Evolutionary conservation across 1,284 basidiomycete genomes (phyloP), one percentile per base, ranked within the genome.

Genomic region (Lignosus rhinocerotis): DNA sequence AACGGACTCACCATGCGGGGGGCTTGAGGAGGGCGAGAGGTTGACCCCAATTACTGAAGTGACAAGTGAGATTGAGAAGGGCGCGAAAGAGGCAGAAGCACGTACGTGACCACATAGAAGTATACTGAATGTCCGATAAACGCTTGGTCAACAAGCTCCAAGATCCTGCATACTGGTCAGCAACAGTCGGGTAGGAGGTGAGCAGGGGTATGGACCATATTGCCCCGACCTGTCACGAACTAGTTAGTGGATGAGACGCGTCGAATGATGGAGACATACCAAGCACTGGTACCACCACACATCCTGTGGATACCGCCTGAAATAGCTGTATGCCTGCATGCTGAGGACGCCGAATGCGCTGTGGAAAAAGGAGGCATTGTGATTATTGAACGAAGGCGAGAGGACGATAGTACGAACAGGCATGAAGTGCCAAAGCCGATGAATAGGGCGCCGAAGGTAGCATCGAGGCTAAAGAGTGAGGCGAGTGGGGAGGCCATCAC

Each of bases 361-460:
- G 64, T 42, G 33, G 39, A 39, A 45, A 49, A 46, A 39, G 43
- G 25, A 46, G 12, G 41, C n/a, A 38, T 46, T n/a, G 39, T 30
- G 45, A 19, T 52, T 14, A 56, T 4, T 9, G 61, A 33, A 2
- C 14, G 33, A 38, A 38, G 2, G 12, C 19, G 25, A 32, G n/a
- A 33, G 21, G 43, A 32, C 25, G 31, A 25, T 16, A 8, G 30
- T 43, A 57, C 59, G 21, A 71, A 74, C 78, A 80, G 68, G 65
- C 54, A 53, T 53, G 85, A 83, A 10, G 78, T 66, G 21, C 76
- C 76, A 69, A 86, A 85, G 52, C 86, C 86, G 55, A 87, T 70
- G 62, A 82, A 76, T 51, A 78, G 71, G n/a, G 86, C 85, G 50
- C 86, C 86, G 8, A 88, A 76, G 1, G 85, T 87, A 62, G 79